These are phyloP conservation scores for Aspergillus jensenii DNA, from an alignment of 2,329 filamentous ascomycete species.

Conservation along the genomic window DNA sequence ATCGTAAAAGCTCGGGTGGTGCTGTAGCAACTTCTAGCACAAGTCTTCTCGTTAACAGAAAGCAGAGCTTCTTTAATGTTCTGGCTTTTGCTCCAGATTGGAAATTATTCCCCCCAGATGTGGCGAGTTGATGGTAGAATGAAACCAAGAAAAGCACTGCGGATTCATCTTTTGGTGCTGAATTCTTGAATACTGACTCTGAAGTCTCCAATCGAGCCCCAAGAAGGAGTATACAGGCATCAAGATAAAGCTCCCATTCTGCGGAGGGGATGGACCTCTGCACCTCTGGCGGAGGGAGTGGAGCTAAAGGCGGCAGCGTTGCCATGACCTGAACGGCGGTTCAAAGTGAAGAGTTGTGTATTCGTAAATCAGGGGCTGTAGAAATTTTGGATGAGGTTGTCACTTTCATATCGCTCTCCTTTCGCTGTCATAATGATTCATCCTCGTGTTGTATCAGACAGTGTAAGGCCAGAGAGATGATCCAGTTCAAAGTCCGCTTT, in stretches of 20 bases:
- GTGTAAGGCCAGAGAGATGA: background rate
- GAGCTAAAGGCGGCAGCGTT: conserved; percentile 69
- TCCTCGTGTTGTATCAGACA: conserved; percentile 1
- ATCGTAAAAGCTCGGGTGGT: conserved; percentile 55
- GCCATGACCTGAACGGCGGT: conserved; percentile 37
- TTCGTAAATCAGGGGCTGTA: background rate
- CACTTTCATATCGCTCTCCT: background rate
- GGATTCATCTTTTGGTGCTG: conserved; percentile 58
- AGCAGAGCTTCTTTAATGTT: conserved; percentile 62
- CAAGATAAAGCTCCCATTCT: conserved; percentile 77
- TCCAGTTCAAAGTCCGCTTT: background rate
- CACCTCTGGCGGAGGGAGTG: conserved; percentile 70
- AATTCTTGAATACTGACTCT: conserved; percentile 54
- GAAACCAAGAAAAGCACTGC: conserved; percentile 64
- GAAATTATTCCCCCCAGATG: conserved; percentile 33
- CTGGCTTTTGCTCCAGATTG: conserved; percentile 39
- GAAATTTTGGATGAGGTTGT: background rate
- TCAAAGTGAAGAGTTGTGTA: background rate
- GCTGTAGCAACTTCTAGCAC: conserved; percentile 49
- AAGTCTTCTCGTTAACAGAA: conserved; percentile 62
- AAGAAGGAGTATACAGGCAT: conserved; percentile 71
- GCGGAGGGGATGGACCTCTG: conserved; percentile 63
- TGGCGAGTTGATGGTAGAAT: conserved; percentile 59
- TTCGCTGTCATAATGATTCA: conserved; percentile 6
- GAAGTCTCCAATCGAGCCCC: conserved; percentile 63